These are phyloP conservation scores for Curvularia eragrostidis DNA, from an alignment of 2,329 filamentous ascomycete species.

Conservation along the genomic window DNA sequence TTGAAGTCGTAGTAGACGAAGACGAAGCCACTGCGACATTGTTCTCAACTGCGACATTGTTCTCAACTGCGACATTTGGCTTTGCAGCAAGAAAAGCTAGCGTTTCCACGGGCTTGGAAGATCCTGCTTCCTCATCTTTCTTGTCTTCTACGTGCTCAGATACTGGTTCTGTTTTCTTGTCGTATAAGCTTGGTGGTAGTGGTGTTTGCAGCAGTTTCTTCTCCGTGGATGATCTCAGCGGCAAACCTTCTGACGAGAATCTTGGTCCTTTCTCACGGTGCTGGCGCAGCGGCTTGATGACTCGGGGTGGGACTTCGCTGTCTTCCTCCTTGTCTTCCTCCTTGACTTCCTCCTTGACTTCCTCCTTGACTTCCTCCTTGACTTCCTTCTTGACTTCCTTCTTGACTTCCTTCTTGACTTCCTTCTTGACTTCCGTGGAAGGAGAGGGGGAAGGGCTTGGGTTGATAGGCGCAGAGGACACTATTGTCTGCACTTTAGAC, in stretches of 20 bases:
- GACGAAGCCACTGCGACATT: no score
- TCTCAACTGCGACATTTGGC: no score
- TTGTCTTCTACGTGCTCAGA: neutral
- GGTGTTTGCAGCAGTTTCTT: neutral
- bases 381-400: no score
- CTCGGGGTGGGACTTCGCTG: neutral
- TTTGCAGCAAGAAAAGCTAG: neutral
- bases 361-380: no score
- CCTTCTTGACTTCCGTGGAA: neutral
- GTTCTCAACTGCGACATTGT: neutral
- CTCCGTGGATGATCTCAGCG: neutral
- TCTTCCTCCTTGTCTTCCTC: neutral
- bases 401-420: no score
- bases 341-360: no score
- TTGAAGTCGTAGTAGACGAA: neutral
- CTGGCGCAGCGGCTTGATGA: conserved; percentile 1
- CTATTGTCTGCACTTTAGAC: neutral
- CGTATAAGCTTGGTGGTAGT: neutral
- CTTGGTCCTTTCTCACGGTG: neutral
- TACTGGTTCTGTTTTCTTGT: neutral
- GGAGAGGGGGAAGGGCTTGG: neutral
- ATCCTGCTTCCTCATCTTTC: neutral
- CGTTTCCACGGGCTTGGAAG: neutral
- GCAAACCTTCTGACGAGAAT: neutral
- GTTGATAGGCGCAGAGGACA: neutral